These are phyloP conservation scores for Termitomyces sp. DNA, from an alignment of 768 basidiomycete genomes.

Conservation along the genomic window DNA sequence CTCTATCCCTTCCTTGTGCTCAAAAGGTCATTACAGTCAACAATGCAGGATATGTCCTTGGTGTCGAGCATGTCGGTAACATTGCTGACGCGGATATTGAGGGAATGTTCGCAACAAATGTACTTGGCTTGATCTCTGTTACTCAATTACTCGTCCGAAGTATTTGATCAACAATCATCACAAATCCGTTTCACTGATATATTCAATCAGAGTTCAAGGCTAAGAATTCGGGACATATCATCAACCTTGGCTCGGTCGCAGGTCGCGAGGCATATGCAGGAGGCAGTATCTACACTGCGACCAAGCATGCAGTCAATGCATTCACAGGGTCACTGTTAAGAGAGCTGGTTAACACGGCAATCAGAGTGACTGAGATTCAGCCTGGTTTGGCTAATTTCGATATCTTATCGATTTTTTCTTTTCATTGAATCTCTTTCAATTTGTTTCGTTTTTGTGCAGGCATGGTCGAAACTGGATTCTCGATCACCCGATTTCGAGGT, in stretches of 20 bases:
- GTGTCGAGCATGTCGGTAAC: slow-evolving; percentile 81
- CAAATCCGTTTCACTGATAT: neutral
- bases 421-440: neutral
- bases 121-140: slow-evolving; percentile 78
- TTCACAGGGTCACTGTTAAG: slow-evolving; percentile 79
- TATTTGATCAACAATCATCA: slow-evolving; percentile 11
- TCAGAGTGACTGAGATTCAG: slow-evolving; percentile 92
- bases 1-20: neutral
- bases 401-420: slow-evolving; percentile 7
- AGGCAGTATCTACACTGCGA: slow-evolving; percentile 90
- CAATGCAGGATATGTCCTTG: slow-evolving; percentile 85
- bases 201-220: slow-evolving; percentile 63
- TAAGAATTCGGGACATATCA: slow-evolving; percentile 78
- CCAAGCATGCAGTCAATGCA: slow-evolving; percentile 80
- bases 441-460: slow-evolving; percentile 28
- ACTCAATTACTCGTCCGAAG: slow-evolving; percentile 72
- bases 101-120: slow-evolving; percentile 76
- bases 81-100: slow-evolving; percentile 76
- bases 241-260: slow-evolving; percentile 93
- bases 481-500: slow-evolving; percentile 83
- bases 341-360: slow-evolving; percentile 88
- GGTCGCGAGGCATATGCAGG: slow-evolving; percentile 85
- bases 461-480: slow-evolving; percentile 93
- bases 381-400: slow-evolving; percentile 50
- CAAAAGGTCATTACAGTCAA: slow-evolving; percentile 33